These are phyloP conservation scores for Phaseolus lunatus DNA, from an alignment of 306 rosid species.

Conservation along the genomic window DNA sequence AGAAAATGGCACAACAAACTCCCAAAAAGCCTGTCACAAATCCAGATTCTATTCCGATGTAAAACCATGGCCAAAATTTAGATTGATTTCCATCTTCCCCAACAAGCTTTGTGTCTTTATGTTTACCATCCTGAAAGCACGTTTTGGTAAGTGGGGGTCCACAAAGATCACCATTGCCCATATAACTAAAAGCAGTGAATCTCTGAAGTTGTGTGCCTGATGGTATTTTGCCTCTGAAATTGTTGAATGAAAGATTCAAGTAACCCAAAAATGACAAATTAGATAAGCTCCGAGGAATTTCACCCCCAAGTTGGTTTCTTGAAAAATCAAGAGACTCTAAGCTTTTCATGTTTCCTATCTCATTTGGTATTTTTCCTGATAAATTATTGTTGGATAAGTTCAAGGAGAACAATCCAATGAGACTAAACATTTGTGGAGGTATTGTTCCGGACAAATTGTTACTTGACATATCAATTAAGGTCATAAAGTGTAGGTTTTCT, in stretches of 20 bases:
- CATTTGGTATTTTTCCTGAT: neutral
- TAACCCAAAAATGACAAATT: slow-evolving; percentile 18
- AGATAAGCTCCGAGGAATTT: slow-evolving; percentile 45
- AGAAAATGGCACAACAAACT: slow-evolving; percentile 27
- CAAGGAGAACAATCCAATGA: neutral
- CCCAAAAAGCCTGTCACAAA: slow-evolving; percentile 1
- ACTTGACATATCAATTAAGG: slow-evolving; percentile 24
- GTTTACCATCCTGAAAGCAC: neutral
- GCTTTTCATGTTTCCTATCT: neutral
- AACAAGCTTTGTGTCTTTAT: neutral
- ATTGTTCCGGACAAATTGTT: slow-evolving; percentile 10
- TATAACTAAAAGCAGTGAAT: neutral
- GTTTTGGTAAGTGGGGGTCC: neutral
- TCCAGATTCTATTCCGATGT: slow-evolving; percentile 33
- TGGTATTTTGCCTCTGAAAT: slow-evolving; percentile 43
- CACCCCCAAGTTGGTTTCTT: neutral
- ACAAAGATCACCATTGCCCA: slow-evolving; percentile 22
- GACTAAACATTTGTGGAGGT: neutral
- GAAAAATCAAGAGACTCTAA: neutral
- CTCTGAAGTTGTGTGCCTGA: slow-evolving; percentile 34
- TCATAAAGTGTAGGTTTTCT: neutral
- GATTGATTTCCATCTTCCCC: neutral
- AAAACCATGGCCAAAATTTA: neutral
- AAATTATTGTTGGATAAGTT: neutral
- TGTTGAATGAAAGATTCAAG: slow-evolving; percentile 50